These are phyloP conservation scores for Microbotryum violaceum DNA, from an alignment of 1,284 basidiomycete species.

Conservation along the genomic window DNA sequence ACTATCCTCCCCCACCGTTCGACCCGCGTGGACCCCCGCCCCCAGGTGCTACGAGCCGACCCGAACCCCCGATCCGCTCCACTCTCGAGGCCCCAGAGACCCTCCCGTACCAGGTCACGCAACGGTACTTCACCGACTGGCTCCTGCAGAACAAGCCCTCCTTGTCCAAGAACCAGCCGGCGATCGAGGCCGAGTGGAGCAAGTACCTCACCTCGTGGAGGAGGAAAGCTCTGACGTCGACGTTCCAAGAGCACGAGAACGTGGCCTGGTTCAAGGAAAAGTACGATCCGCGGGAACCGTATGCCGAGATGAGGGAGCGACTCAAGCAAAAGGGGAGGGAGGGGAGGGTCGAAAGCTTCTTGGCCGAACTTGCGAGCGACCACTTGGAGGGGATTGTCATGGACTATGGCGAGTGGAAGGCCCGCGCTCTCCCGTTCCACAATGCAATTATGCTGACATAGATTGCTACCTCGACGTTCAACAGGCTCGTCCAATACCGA, in stretches of 20 bases:
- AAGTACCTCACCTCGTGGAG: constrained; percentile 33
- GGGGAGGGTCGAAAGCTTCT: constrained; percentile 60
- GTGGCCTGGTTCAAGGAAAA: constrained; percentile 82
- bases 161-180: constrained; percentile 19
- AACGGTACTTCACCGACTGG: constrained; percentile 36
- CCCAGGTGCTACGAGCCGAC: too few species aligned
- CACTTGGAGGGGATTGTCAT: constrained; percentile 61
- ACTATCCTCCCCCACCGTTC: too few species aligned
- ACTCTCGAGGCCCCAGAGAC: constrained; percentile 29
- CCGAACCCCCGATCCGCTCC: neutral
- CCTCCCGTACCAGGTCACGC: constrained; percentile 30
- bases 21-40: too few species aligned
- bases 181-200: constrained; percentile 34
- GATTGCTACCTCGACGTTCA: neutral
- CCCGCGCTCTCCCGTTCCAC: neutral
- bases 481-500: neutral
- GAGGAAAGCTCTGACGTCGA: constrained; percentile 13
- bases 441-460: neutral
- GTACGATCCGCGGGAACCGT: constrained; percentile 56
- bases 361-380: constrained; percentile 69
- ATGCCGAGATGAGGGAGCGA: constrained; percentile 57
- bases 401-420: constrained; percentile 37
- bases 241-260: constrained; percentile 27
- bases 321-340: constrained; percentile 74
- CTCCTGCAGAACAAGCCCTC: constrained; percentile 24